Evolutionary conservation across 352 stramenopile species (phyloP), one percentile per base, ranked within the genome.

Genomic region (Globisporangium takayamanum): DNA sequence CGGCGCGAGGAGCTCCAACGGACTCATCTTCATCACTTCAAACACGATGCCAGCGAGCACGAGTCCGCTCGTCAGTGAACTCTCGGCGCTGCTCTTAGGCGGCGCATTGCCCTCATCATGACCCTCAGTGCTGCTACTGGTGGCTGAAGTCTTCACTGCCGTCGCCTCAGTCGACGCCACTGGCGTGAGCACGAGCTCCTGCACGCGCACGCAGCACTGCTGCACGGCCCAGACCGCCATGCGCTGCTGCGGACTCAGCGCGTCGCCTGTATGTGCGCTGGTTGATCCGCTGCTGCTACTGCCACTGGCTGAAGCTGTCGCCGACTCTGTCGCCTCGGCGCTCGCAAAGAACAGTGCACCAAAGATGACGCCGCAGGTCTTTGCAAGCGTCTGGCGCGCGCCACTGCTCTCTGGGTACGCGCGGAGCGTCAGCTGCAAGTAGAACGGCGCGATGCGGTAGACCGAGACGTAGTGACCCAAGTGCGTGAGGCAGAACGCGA

Each of bases 11-110:
- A 84, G 51, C n/a, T 68, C 62, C n/a, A 87, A 53, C 5, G 76
- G 78, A 5, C 64, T 59, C 63, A 88, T 83, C 57, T 88, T 88
- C 55, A 80, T 63, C n/a, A 85, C 59, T 30, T 88, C 78, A 56
- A 83, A 73, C 37, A 87, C 62, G 50, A 88, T 54, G 1, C 73
- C 72, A 2, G 72, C 66, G 6, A 88, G 57, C 48, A 84, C 83
- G 14, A 88, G n/a, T 8, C 69, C 74, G 48, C 54, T 66, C 28
- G 48, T 44, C 14, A 51, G 50, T 30, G 30, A 2, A 36, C 30
- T 36, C 30, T 36, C 30, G 5, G 5, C 30, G 30, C 30, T 36
- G 30, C 30, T 36, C 2, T 36, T 5, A 10, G 30, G 30, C 4
- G 30, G 30, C 30, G 8, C 30, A 36, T 5, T 8, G 30, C 8